Percentiles rank a stretch among this genome's conserved stretches.
Evolutionary conservation across 2,329 filamentous ascomycete genomes (phyloP).

Genomic region (Penicillium sp.): DNA sequence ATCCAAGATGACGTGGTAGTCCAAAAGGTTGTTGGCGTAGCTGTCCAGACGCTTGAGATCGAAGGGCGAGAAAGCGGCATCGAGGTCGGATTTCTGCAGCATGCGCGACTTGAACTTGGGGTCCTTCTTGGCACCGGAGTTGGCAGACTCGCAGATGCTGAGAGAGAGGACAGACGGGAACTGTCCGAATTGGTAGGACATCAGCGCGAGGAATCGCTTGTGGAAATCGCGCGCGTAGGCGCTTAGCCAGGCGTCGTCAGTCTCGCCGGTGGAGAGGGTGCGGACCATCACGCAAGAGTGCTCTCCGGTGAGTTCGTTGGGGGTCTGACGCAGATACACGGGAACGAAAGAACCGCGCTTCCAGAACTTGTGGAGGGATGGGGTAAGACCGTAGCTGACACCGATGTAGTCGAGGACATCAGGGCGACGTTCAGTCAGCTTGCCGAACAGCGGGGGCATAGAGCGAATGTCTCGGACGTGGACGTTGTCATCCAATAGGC

Average conservation of each 20-base stretch:
- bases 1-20: constrained; percentile 96
- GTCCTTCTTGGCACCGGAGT: constrained; percentile 68
- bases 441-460: constrained; percentile 91
- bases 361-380: constrained; percentile 92
- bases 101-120: constrained; percentile 52
- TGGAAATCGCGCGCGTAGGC: constrained; percentile 94
- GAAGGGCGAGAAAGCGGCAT: constrained; percentile 78
- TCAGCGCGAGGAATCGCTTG: constrained; percentile 80
- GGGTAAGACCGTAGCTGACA: constrained; percentile 90
- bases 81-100: constrained; percentile 73
- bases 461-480: constrained; percentile 84
- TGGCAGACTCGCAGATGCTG: constrained; percentile 84
- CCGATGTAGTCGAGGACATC: constrained; percentile 86
- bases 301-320: constrained; percentile 94
- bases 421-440: constrained; percentile 77
- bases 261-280: constrained; percentile 58
- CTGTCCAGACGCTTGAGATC: constrained; percentile 93
- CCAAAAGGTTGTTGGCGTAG: constrained; percentile 94
- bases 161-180: constrained; percentile 78
- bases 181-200: constrained; percentile 87
- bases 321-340: constrained; percentile 90
- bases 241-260: constrained; percentile 80
- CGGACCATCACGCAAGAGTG: constrained; percentile 98
- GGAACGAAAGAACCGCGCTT: constrained; percentile 82
- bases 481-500: constrained; percentile 81